These are phyloP conservation scores for Wickerhamiella hasegawae DNA, from an alignment of 805 yeast genomes.

Conservation along the genomic window DNA sequence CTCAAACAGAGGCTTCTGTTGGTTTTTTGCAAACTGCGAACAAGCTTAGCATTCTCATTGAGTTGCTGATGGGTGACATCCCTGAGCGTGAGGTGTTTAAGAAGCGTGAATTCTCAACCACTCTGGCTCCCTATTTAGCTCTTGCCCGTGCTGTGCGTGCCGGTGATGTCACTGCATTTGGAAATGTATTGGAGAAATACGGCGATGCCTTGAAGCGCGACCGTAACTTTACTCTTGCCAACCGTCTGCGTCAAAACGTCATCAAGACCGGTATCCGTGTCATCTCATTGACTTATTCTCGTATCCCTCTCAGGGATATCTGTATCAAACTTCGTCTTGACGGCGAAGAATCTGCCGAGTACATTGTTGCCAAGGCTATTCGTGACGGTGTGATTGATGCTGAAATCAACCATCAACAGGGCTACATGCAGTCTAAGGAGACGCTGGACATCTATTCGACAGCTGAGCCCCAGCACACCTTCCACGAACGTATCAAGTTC, in stretches of 20 bases:
- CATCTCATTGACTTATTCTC: constrained; percentile 78
- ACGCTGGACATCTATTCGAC: constrained; percentile 77
- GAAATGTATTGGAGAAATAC: constrained; percentile 48
- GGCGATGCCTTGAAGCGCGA: constrained; percentile 52
- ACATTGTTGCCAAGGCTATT: constrained; percentile 90
- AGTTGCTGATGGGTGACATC: constrained; percentile 88
- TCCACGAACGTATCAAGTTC: constrained; percentile 86
- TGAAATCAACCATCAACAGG: constrained; percentile 73
- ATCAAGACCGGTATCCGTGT: constrained; percentile 95
- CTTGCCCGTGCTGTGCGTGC: constrained; percentile 82
- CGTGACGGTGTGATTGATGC: constrained; percentile 97
- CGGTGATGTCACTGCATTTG: constrained; percentile 77
- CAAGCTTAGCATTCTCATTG: constrained; percentile 75
- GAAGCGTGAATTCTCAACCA: constrained; percentile 39
- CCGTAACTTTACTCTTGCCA: constrained; percentile 67
- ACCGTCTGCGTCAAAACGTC: constrained; percentile 87
- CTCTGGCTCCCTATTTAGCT: constrained; percentile 66
- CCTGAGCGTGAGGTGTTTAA: constrained; percentile 77
- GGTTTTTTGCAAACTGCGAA: constrained; percentile 86
- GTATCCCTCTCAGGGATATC: constrained; percentile 81
- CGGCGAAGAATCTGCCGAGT: constrained; percentile 90
- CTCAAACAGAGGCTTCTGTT: constrained; percentile 67
- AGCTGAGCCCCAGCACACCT: constrained; percentile 66
- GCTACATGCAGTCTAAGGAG: constrained; percentile 84
- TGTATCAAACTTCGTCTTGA: constrained; percentile 85